Evolutionary conservation across 345 rosid species (phyloP).

Genomic region (Punica granatum): DNA sequence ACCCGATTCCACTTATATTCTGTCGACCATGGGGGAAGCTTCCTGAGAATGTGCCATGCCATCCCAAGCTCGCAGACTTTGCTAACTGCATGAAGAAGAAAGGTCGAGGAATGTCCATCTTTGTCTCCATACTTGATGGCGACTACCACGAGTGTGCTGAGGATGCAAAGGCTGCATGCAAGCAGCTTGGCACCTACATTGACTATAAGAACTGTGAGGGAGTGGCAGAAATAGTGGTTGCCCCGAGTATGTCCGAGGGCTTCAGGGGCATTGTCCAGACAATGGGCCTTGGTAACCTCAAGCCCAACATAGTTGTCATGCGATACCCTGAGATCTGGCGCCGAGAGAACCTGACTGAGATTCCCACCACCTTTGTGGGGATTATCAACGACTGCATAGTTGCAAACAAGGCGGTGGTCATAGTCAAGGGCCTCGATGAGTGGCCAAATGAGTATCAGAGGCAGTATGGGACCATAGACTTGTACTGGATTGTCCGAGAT

Average conservation of each 20-base stretch:
- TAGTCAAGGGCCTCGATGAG: constrained; percentile 96
- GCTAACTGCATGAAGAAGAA: constrained; percentile 99
- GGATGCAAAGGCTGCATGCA: constrained; percentile 91
- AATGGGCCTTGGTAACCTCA: constrained; percentile 97
- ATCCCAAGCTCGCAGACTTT: constrained; percentile 96
- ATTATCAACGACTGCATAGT: constrained; percentile 92
- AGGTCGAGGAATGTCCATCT: constrained; percentile 99
- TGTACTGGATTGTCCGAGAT: constrained; percentile 97
- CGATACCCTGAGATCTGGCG: constrained; percentile 99
- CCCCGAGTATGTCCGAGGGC: constrained; percentile 95
- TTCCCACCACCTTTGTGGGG: constrained; percentile 84
- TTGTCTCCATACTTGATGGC: constrained; percentile 82
- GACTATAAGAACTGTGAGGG: constrained; percentile 95
- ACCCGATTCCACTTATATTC: constrained; percentile 93
- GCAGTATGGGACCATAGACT: constrained; percentile 93
- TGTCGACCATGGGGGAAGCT: constrained; percentile 99
- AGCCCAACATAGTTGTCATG: constrained; percentile 98
- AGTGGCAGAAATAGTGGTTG: constrained; percentile 97
- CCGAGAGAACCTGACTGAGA: constrained; percentile 81
- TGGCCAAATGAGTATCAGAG: constrained; percentile 98
- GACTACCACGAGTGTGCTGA: constrained; percentile 93
- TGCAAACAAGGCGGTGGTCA: constrained; percentile 98
- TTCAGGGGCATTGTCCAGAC: constrained; percentile 97
- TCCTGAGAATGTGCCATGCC: constrained; percentile 98
- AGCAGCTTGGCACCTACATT: constrained; percentile 78